These are phyloP conservation scores for Pistacia vera DNA, from an alignment of 345 rosid species.

Conservation along the genomic window DNA sequence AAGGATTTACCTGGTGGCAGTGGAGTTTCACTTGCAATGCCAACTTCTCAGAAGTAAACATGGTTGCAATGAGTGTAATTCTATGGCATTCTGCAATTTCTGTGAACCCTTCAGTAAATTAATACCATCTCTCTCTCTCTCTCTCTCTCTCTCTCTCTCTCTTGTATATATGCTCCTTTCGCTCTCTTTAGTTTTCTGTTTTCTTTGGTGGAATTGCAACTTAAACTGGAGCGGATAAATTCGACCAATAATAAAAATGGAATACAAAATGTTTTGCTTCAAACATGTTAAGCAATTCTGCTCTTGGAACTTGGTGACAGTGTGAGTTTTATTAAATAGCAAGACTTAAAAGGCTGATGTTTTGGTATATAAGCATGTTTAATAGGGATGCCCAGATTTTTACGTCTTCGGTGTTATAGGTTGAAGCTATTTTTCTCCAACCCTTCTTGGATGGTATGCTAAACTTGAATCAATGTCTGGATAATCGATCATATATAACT, in stretches of 20 bases:
- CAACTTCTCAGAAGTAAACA: slow-evolving; percentile 77
- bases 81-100: background rate
- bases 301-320: no score
- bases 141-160: no score
- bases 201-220: background rate
- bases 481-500: no score
- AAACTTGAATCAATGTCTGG: no score
- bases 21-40: slow-evolving; percentile 96
- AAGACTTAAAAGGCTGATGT: no score
- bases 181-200: background rate
- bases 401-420: no score
- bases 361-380: no score
- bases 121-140: background rate
- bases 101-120: slow-evolving; percentile 8
- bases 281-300: background rate
- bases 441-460: no score
- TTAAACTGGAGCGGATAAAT: background rate
- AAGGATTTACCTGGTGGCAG: slow-evolving; percentile 72
- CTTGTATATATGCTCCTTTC: background rate
- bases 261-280: background rate
- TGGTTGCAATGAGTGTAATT: background rate
- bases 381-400: background rate
- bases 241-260: background rate
- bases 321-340: no score
- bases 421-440: no score